These are phyloP conservation scores for Umbelopsis sp. DNA, from an alignment of 192 early-diverging fungal genomes.

Conservation along the genomic window DNA sequence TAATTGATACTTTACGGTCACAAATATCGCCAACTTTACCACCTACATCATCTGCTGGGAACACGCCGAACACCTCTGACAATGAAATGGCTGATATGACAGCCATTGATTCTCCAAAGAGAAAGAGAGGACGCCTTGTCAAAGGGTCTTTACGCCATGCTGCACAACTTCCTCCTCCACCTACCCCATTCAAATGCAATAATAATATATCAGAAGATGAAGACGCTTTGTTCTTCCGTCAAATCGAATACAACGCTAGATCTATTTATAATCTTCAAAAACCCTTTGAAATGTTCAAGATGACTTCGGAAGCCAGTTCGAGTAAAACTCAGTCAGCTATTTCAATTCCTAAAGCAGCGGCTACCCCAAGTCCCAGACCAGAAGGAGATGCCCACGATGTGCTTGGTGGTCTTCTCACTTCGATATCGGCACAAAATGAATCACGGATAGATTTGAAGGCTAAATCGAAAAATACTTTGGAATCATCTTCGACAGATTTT, in stretches of 20 bases:
- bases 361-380: not conserved
- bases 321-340: not conserved
- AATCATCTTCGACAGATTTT: not conserved
- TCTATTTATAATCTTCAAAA: not conserved
- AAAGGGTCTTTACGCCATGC: not conserved
- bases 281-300: not conserved
- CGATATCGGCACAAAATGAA: not conserved
- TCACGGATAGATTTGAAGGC: not conserved
- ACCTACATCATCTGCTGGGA: not conserved
- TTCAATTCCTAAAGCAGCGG: not conserved
- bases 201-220: not conserved
- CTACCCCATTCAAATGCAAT: not conserved
- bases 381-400: not conserved
- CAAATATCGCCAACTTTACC: conserved; percentile 2
- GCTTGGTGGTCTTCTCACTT: not conserved
- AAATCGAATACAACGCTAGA: not conserved
- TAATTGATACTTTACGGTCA: not conserved
- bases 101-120: not conserved
- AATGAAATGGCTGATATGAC: not conserved
- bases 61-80: not conserved
- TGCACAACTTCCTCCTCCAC: not conserved
- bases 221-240: not conserved
- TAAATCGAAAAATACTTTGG: not conserved
- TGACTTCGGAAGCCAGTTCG: not conserved
- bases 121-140: not conserved